Base-by-base conservation (phyloP, 2,329 filamentous ascomycete species). In the Exophiala mesophila region DNA sequence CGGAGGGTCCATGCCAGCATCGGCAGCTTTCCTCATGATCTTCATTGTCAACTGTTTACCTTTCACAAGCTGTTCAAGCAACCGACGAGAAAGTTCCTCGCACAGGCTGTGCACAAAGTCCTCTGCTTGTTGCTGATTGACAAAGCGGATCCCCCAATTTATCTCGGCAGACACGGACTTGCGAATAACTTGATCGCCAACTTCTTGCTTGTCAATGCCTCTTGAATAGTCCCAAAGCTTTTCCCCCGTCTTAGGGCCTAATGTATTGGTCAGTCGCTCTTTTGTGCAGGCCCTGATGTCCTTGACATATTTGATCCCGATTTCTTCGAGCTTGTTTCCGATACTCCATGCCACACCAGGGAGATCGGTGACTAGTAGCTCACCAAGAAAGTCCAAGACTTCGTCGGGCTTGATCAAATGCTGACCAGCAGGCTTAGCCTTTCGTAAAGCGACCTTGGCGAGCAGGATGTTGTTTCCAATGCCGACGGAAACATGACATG, bases 81-180 rank as follows among this genome's bases (percentile, higher is more conserved):
- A 68, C 1, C 92, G 77, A 42, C 82, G 83, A 55, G 89, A 82
- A 5, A 98, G 68, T 63, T 98, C 92, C 42, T 82, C 82, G 58
- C 86, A 92, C 0, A 98, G 69, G 52, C 86, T 92, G 48, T 79
- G 71, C 20, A 97, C 76, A 61, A 98, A 98, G 52, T 94, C 87
- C 45, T 97, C 90, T 0, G 88, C 89, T 63, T 98, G 90, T n/a
- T 78, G 75, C 58, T 96, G 88, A 47, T 77, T 94, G 54, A 92
- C 80, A 60, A 98, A 98, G 4, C 92, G 82, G 42, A 98, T 94
- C 2, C 94, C 92, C 92, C 92, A 98, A 57, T 92, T 98, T 49
- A 98, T 88, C 61, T 98, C 92, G 1, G 90, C 90, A 2, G 92
- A 97, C 0, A 98, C 88, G 0, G 90, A 97, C 60, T 97, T 98